Conservation (phyloP, 208 protist genomes). For the Leishmania amazonensis region DNA sequence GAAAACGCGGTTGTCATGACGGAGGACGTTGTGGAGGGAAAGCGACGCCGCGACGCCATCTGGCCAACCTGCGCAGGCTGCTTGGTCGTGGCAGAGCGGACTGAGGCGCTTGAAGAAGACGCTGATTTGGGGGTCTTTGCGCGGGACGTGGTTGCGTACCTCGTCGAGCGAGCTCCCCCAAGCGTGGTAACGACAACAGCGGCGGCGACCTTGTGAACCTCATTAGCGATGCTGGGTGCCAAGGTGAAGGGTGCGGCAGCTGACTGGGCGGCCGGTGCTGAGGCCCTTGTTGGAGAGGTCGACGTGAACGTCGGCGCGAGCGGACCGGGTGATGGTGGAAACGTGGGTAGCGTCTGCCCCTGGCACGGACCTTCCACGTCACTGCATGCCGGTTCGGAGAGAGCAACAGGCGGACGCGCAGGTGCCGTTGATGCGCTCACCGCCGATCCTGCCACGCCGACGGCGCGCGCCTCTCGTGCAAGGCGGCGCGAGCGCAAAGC, state of each 20-base stretch:
- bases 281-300: background rate
- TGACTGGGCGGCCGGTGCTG: too few relatives aligned
- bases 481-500: constrained; percentile 16
- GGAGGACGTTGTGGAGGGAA: constrained; percentile 18
- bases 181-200: background rate
- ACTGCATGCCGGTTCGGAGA: too few relatives aligned
- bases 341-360: background rate
- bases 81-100: background rate
- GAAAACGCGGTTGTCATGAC: constrained; percentile 8
- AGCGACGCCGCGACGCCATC: background rate
- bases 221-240: background rate
- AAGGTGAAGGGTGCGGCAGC: background rate
- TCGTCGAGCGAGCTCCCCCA: background rate
- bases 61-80: background rate
- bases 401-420: background rate
- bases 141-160: background rate
- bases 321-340: background rate
- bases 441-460: background rate
- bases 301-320: background rate
- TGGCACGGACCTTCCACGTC: background rate
- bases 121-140: background rate
- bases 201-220: background rate
- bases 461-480: background rate
- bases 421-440: background rate
- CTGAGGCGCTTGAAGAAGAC: background rate